phyloP scores from a whole-genome alignment of 176 grass and related monocot species.

The Avena atlantica region DNA sequence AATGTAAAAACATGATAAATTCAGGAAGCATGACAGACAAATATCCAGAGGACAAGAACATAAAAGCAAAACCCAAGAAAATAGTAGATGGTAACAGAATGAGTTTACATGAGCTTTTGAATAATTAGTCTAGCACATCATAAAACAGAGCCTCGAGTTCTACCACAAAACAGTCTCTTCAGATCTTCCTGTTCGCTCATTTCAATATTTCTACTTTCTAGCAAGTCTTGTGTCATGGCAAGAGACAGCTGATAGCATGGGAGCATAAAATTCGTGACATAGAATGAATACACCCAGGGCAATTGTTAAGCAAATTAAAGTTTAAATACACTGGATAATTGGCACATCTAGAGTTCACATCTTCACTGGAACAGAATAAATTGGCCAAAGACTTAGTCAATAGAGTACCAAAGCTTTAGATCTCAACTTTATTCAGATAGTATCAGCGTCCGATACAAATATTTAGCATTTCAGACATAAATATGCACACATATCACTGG shows the following conservation, averaged over 20 bases:
- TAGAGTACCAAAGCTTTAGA: not conserved
- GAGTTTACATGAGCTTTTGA: not conserved
- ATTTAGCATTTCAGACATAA: conserved; percentile 6
- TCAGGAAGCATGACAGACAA: not conserved
- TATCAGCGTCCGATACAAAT: not conserved
- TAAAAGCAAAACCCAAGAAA: conserved; percentile 20
- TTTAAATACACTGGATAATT: not conserved
- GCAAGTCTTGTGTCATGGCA: not conserved
- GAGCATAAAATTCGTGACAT: not conserved
- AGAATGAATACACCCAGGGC: not conserved
- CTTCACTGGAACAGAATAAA: not conserved
- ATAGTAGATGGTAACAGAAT: not conserved
- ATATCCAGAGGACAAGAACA: not conserved
- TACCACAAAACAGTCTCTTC: conserved; percentile 7
- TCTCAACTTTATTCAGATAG: conserved; percentile 14
- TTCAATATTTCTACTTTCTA: not conserved
- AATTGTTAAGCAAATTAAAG: not conserved
- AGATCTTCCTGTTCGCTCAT: conserved; percentile 4
- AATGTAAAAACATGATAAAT: not conserved
- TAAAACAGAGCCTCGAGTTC: conserved; percentile 1
- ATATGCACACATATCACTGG: not conserved
- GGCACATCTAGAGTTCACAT: conserved; percentile 1
- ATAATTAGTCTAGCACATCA: not conserved
- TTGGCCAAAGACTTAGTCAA: not conserved
- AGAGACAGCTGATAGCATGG: not conserved